These are phyloP conservation scores for Cladosporium sp. DNA, from an alignment of 2,329 filamentous ascomycete species.

Conservation along the genomic window DNA sequence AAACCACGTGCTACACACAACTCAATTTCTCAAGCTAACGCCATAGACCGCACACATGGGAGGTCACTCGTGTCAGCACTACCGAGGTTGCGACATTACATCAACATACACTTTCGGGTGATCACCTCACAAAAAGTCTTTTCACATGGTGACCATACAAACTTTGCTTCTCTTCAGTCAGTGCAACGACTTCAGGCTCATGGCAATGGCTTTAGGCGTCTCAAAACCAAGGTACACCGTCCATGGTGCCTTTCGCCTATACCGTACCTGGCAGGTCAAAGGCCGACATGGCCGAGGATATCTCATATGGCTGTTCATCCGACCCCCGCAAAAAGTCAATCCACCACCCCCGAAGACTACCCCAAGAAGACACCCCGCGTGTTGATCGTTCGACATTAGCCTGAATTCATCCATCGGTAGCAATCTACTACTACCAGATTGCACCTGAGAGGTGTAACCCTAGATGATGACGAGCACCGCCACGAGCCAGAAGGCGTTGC, in stretches of 20 bases:
- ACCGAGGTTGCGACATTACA: background rate
- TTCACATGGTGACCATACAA: background rate
- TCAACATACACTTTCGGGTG: background rate
- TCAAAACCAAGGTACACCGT: background rate
- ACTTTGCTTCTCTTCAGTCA: background rate
- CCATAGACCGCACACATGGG: background rate
- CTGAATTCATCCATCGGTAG: background rate
- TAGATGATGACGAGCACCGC: background rate
- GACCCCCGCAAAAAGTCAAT: background rate
- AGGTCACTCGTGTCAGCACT: background rate
- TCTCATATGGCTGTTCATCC: background rate
- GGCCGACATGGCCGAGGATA: slow-evolving; percentile 1
- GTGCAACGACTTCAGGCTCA: background rate
- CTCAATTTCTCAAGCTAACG: background rate
- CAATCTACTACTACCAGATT: background rate
- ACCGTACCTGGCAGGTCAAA: background rate
- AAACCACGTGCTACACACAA: background rate
- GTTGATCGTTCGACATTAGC: slow-evolving; percentile 1
- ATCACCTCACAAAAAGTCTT: background rate
- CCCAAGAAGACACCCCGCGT: slow-evolving; percentile 2
- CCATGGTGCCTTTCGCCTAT: no score
- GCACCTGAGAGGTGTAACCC: background rate
- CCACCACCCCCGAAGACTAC: background rate
- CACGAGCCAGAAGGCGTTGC: background rate
- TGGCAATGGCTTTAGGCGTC: slow-evolving; percentile 1